Percentiles rank a stretch among this genome's conserved stretches.
Evolutionary conservation across 441 rosid species (phyloP).

Genomic region (Gossypium gossypioides): DNA sequence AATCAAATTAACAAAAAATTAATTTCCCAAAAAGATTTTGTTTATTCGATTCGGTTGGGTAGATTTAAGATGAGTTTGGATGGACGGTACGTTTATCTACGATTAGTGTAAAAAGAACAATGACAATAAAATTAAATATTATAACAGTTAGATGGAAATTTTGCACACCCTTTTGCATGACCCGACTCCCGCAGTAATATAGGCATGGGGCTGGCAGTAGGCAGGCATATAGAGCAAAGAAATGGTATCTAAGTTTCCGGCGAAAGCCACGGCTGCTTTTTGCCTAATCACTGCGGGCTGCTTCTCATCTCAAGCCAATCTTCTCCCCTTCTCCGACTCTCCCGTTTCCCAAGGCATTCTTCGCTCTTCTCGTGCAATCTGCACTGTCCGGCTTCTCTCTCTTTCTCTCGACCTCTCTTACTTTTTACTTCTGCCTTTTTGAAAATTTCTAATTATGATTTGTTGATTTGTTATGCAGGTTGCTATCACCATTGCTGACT

Average conservation of each 20-base stretch:
- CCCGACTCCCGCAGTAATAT: neutral
- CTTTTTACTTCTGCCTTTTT: neutral
- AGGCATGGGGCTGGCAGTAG: neutral
- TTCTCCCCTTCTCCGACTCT: constrained; percentile 20
- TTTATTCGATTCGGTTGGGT: too few species aligned
- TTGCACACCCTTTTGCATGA: too few species aligned
- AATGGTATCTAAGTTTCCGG: constrained; percentile 33
- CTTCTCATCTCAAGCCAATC: constrained; percentile 31
- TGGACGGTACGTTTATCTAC: rapidly evolving
- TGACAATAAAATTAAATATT: too few species aligned
- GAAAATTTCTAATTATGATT: neutral
- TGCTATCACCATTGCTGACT: constrained; percentile 53
- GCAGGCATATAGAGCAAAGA: constrained; percentile 11
- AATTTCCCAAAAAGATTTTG: too few species aligned
- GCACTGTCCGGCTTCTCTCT: constrained; percentile 33
- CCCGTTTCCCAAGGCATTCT: constrained; percentile 31
- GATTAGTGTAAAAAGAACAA: rapidly evolving
- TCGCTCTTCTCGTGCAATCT: constrained; percentile 66
- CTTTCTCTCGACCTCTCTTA: neutral
- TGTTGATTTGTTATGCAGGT: constrained; percentile 31
- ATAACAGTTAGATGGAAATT: too few species aligned
- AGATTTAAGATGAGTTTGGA: too few species aligned
- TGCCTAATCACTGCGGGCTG: constrained; percentile 36
- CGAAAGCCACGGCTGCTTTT: constrained; percentile 32
- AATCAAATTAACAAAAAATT: too few species aligned